These are phyloP conservation scores for Mucor circinelloides DNA, from an alignment of 371 early-diverging fungal genomes.

Conservation along the genomic window DNA sequence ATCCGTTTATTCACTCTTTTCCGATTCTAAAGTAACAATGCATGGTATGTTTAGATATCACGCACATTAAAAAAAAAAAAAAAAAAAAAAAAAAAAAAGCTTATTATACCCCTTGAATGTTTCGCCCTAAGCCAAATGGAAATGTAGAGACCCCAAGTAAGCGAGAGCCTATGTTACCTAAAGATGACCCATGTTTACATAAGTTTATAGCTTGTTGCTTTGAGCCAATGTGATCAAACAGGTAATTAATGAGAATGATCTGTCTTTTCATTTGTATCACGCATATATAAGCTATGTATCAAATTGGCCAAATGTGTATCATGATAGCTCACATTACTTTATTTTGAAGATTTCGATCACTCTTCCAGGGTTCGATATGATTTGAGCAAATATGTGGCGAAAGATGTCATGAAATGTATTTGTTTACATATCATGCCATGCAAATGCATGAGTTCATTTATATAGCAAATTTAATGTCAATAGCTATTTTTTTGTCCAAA, in stretches of 20 bases:
- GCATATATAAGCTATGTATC: not conserved
- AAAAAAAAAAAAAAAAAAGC: not conserved
- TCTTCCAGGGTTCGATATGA: not conserved
- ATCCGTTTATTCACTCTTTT: not conserved
- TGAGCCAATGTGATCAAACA: not conserved
- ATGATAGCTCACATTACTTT: not conserved
- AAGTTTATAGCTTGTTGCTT: not conserved
- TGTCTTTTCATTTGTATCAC: not conserved
- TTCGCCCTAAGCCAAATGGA: not conserved
- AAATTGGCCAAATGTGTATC: not conserved
- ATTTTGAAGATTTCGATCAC: not conserved
- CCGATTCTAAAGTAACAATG: not conserved
- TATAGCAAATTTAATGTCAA: not conserved
- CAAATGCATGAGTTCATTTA: not conserved
- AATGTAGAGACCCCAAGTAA: not conserved
- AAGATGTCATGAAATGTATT: not conserved
- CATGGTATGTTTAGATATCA: not conserved
- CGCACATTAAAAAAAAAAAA: no score
- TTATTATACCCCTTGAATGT: not conserved
- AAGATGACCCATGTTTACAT: not conserved
- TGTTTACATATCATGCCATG: not conserved
- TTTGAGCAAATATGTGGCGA: not conserved
- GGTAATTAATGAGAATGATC: not conserved
- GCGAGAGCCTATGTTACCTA: not conserved
- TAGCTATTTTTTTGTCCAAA: not conserved